Evolutionary conservation across 306 rosid genomes (phyloP).

Genomic region (Malus sieversii): DNA sequence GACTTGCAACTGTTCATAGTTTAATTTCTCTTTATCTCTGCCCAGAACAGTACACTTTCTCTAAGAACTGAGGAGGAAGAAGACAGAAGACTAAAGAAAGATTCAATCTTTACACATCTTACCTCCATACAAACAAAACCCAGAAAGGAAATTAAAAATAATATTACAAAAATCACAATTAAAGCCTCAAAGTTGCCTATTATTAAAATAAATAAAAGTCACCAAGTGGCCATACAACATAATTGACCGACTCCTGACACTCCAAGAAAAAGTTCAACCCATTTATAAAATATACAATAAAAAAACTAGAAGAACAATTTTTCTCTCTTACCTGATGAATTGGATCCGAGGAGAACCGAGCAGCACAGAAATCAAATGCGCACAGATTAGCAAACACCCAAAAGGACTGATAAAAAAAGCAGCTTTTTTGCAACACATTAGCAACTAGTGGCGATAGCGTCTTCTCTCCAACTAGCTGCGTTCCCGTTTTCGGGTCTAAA

Average conservation of each 20-base stretch:
- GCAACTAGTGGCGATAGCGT: too few relatives aligned
- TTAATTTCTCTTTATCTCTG: neutral
- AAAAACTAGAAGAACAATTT: slow-evolving; percentile 12
- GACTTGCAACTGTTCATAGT: slow-evolving; percentile 3
- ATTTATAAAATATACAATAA: neutral
- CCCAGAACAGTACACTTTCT: neutral
- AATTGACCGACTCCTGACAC: slow-evolving; percentile 11
- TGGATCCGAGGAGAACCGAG: slow-evolving; percentile 68
- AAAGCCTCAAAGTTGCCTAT: slow-evolving; percentile 21
- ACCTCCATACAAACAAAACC: slow-evolving; percentile 18
- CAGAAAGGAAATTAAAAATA: slow-evolving; percentile 14
- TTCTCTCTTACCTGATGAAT: slow-evolving; percentile 35
- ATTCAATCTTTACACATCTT: slow-evolving; percentile 16
- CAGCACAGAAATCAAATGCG: slow-evolving; percentile 1
- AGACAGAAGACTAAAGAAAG: slow-evolving; percentile 6
- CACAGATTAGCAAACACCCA: slow-evolving; percentile 5
- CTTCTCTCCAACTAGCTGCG: too few relatives aligned
- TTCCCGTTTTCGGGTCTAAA: too few relatives aligned
- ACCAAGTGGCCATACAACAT: slow-evolving; percentile 23
- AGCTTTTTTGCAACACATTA: slow-evolving; percentile 18
- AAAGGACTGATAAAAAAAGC: neutral
- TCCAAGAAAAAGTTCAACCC: slow-evolving; percentile 1
- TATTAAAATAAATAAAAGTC: slow-evolving; percentile 9
- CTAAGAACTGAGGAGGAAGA: slow-evolving; percentile 27
- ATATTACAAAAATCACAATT: slow-evolving; percentile 8